These are phyloP conservation scores for Ceratobasidium sp. DNA, from an alignment of 1,284 basidiomycete species.

Conservation along the genomic window DNA sequence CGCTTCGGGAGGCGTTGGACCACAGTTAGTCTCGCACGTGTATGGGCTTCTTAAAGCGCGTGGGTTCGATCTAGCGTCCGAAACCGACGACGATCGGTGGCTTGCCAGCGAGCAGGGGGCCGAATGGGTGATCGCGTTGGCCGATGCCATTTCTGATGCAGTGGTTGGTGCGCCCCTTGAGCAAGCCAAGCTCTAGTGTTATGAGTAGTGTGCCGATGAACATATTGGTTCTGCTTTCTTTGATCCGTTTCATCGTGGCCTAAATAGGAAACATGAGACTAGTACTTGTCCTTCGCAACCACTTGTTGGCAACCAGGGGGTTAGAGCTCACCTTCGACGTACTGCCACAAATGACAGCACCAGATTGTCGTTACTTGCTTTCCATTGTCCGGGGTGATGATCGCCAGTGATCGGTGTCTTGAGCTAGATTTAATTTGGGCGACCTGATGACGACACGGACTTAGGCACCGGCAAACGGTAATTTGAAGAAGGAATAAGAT, in stretches of 20 bases:
- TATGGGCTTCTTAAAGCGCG: slow-evolving; percentile 91
- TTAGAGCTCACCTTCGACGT: slow-evolving; percentile 39
- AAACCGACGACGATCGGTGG: slow-evolving; percentile 72
- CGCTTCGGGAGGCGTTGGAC: slow-evolving; percentile 85
- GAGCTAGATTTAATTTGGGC: slow-evolving; percentile 21
- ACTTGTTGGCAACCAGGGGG: slow-evolving; percentile 31
- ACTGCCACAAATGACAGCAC: slow-evolving; percentile 44
- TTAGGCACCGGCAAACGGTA: not conserved
- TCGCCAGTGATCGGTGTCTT: slow-evolving; percentile 19
- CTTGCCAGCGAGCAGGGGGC: slow-evolving; percentile 87
- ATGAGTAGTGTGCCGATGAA: slow-evolving; percentile 51
- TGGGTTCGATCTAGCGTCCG: slow-evolving; percentile 55
- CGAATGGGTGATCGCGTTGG: slow-evolving; percentile 86
- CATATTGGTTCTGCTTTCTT: slow-evolving; percentile 42
- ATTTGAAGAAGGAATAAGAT: slow-evolving; percentile 24
- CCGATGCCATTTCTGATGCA: slow-evolving; percentile 80
- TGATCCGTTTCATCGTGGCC: slow-evolving; percentile 52
- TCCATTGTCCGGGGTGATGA: slow-evolving; percentile 35
- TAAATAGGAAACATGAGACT: slow-evolving; percentile 61
- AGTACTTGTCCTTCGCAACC: slow-evolving; percentile 37
- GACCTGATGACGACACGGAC: slow-evolving; percentile 31
- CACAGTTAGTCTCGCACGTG: slow-evolving; percentile 89
- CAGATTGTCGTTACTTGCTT: slow-evolving; percentile 38
- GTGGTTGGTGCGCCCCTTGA: slow-evolving; percentile 49
- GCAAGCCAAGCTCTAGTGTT: slow-evolving; percentile 20